Base-by-base conservation (phyloP, 495 filamentous ascomycete species). In the Astrothelium subdiscretum region DNA sequence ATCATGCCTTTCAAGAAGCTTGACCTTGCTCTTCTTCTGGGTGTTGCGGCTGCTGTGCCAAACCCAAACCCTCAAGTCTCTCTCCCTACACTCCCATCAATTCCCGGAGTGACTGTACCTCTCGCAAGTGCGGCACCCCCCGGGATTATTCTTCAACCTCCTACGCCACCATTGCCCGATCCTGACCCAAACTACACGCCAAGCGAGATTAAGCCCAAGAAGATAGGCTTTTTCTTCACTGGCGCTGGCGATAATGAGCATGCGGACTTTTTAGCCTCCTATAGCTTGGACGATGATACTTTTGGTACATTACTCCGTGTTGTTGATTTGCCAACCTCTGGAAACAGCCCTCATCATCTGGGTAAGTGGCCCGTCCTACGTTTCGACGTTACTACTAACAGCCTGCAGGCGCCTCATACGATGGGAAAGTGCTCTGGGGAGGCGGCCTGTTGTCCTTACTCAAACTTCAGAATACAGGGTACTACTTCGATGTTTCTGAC, bases 171-270 rank as follows among this genome's bases (percentile, higher is more conserved):
- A 1, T 54, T 54, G 48, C 48, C 48, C 24, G 48, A 54, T 54
- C 48, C 48, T 26, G 48, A 32, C 48, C 48, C 48, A 54, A 54
- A 54, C 2, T 54, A 54, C 15, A 54, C 48, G 2, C 48, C 48
- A 26, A 81, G 80, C 67, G 70, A 80, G 42, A 79, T 85, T 64
- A 78, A 78, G 72, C 83, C 83, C 42, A 85, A 85, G 80, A 86
- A 85, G 73, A 83, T 86, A 63, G 83, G 82, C 2, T 85, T 83
- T 70, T 85, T 84, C 71, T 86, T 80, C 80, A 83, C 81, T 59
- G 83, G 77, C 32, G 74, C 82, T 13, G 82, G 78, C 22, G 83
- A 86, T 68, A 85, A 84, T 66, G 60, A 76, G 57, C 82, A 85
- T 71, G 79, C 78, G 63, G 83, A 86, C 64, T 86, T 86, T 70